Evolutionary conservation across 2,329 filamentous ascomycete genomes (phyloP), one percentile per base, ranked within the genome.

Genomic region (Venturia aucupariae): DNA sequence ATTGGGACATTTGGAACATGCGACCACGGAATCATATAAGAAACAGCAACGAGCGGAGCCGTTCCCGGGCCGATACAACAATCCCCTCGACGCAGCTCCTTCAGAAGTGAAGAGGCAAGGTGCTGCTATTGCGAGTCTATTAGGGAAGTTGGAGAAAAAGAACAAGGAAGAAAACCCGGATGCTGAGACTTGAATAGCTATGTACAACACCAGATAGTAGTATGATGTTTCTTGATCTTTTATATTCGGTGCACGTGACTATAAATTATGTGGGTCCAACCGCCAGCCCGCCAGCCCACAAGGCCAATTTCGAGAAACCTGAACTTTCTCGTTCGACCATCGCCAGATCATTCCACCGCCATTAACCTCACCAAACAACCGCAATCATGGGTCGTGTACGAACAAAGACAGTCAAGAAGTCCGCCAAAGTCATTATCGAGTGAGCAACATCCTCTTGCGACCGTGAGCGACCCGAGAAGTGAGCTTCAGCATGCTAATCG

Each of bases 401-500:
- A 69, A 83, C 81, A 67, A 83, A 79, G 84, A 88, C 86, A 73
- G 86, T 89, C 76, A 89, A 89, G 83, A 87, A 88, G 81, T 89
- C 87, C 85, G 92, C 94, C 84, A 99, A 99, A 90, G 92, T 97
- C 86, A 93, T 97, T 84, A 97, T 99, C 82, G 92, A 97, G 89
- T 64, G 41, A 24, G 55, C 11, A 87, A 90, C 72, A 95, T 94
- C 86, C 95, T 38, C 35, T 38, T 11, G 35, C 35, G 35, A 38
- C 35, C 5, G 35, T 11, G 35, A 38, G 71, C 11, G 17, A 13
- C 10, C 19, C 15, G 19, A 10, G 7, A 60, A 15, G 51, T 30
- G 54, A 19, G 32, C 39, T 4, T n/a, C n/a, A n/a, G 3, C n/a
- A 24, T 55, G 35, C 24, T 61, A 39, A 65, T 35, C 35, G 57